Conservation (phyloP, 2,329 filamentous ascomycete species). For the Trichoderma harzianum region DNA sequence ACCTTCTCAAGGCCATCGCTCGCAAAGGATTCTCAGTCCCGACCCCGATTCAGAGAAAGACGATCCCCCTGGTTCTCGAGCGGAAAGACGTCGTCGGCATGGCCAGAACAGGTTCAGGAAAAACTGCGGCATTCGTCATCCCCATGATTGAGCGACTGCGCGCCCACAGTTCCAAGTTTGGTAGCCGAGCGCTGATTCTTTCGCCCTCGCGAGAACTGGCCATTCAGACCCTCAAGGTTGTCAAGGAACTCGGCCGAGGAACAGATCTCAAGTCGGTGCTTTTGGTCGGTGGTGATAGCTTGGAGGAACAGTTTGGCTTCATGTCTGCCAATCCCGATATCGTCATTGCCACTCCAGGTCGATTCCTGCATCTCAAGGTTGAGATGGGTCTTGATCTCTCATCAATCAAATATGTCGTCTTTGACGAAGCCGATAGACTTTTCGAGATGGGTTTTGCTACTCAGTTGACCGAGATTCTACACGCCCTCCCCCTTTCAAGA, state of each 20-base stretch:
- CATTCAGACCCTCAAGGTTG: conserved; percentile 90
- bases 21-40: conserved; percentile 94
- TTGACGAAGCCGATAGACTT: conserved; percentile 92
- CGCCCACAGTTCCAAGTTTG: conserved; percentile 80
- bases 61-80: conserved; percentile 86
- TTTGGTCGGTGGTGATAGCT: conserved; percentile 88
- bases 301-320: conserved; percentile 90
- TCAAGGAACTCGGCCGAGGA: conserved; percentile 87
- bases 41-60: conserved; percentile 95
- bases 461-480: conserved; percentile 88
- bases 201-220: conserved; percentile 93
- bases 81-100: conserved; percentile 97
- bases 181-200: conserved; percentile 80
- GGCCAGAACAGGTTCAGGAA: conserved; percentile 97
- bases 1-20: conserved; percentile 84
- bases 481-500: conserved; percentile 76
- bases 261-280: conserved; percentile 89
- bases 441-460: conserved; percentile 99
- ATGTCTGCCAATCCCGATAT: conserved; percentile 97
- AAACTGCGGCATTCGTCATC: conserved; percentile 96
- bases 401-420: conserved; percentile 90
- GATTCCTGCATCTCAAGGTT: conserved; percentile 93
- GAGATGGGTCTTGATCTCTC: conserved; percentile 93
- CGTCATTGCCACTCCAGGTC: conserved; percentile 92
- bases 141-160: conserved; percentile 96